Base-by-base conservation (phyloP, 768 basidiomycete species). In the Hericium alpestre region DNA sequence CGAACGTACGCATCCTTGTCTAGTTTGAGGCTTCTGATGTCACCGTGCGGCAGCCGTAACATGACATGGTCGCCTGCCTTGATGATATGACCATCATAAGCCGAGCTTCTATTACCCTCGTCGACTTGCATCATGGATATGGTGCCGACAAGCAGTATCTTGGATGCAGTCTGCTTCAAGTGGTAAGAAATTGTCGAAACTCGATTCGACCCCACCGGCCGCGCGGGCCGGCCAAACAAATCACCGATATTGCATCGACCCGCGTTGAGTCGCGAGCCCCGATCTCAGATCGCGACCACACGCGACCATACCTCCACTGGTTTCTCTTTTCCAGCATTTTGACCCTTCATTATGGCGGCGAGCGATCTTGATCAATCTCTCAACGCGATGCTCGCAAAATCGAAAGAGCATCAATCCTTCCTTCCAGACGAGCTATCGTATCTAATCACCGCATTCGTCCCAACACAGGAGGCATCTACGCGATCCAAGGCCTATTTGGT, bases 51-150 rank as follows among this genome's bases (percentile, higher is more conserved):
- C 43, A 94, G 66, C 56, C 77, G 78, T 46, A 96, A 68, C 22
- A 98, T 75, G 41, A 97, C 82, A n/a, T 81, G 83, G 67, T 93
- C 79, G 9, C 89, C 87, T 6, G 76, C 68, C 51, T 79, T 76
- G 54, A 95, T 87, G 22, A 64, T 18, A 10, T 32, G 49, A 18
- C 49, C 25, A 16, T 23, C 16, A 46, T 37, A 15, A 7, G 32
- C 11, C 15, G 49, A 25, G 15, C 10, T 23, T 25, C 49, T 51
- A 37, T 7, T 32, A 20, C 43, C 43, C 25, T 51, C 49, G 49
- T 37, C 49, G 15, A 51, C 27, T 8, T 16, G 27, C 49, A 51
- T 51, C 16, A 10, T 23, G 49, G 49, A 51, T 23, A 8, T 46
- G 32, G 32, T 32, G 32, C 43, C n/a, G n/a, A 18, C 43, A 18